Evolutionary conservation across 257 asterid species (phyloP).

Genomic region (Solanum etuberosum): DNA sequence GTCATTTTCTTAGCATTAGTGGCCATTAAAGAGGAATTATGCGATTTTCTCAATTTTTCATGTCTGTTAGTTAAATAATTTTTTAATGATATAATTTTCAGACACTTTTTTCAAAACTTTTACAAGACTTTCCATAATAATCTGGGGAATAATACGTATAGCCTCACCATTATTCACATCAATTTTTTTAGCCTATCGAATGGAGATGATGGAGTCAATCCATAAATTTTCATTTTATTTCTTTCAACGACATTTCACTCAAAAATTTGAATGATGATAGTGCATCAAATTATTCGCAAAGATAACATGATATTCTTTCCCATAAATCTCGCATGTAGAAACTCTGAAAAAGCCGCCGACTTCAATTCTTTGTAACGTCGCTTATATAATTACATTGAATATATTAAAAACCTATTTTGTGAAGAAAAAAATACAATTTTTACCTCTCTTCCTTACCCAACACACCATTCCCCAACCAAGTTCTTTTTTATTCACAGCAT

Average conservation of each 20-base stretch:
- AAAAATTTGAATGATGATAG: too few relatives aligned
- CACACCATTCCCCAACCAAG: background rate
- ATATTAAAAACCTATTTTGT: too few relatives aligned
- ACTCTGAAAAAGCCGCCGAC: too few relatives aligned
- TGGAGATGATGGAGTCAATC: background rate
- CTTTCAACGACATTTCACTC: background rate
- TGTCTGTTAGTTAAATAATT: too few relatives aligned
- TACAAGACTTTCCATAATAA: background rate
- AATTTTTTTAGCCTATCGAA: background rate
- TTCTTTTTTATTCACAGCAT: background rate
- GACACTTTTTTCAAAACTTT: too few relatives aligned
- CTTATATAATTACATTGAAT: background rate
- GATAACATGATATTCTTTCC: background rate
- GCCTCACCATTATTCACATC: background rate
- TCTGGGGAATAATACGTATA: background rate
- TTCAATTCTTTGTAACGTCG: background rate
- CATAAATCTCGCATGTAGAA: background rate
- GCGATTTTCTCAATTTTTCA: background rate
- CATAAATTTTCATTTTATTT: background rate
- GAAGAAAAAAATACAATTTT: background rate
- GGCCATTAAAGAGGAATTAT: background rate
- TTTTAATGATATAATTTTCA: too few relatives aligned
- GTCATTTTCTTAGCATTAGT: background rate
- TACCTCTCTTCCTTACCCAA: background rate
- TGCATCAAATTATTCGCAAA: background rate